A percentile compares a stretch with the other conserved stretches of the same genome.
Conservation (phyloP, 495 filamentous ascomycete species). For the Ascodesmis nigricans region DNA sequence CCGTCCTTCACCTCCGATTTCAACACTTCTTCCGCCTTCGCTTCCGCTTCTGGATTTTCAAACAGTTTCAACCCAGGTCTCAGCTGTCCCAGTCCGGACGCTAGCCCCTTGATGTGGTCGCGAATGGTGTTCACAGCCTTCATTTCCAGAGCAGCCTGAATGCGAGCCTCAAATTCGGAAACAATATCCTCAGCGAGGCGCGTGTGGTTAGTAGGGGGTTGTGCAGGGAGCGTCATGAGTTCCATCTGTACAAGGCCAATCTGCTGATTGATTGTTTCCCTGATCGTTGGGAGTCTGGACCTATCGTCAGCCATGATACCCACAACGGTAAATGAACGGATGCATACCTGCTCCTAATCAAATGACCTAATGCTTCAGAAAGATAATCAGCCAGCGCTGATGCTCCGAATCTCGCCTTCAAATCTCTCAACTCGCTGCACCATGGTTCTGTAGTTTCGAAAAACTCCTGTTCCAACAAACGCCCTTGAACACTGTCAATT, state of each 20-base stretch:
- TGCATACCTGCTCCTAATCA: slow-evolving; percentile 14
- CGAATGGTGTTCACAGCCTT: too few species aligned
- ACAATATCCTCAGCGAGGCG: slow-evolving; percentile 13
- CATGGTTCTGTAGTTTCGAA: slow-evolving; percentile 24
- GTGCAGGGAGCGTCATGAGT: slow-evolving; percentile 21
- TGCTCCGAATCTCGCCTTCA: slow-evolving; percentile 24
- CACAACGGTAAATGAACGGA: not conserved
- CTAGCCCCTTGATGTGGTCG: too few species aligned
- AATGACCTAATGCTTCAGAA: slow-evolving; percentile 23
- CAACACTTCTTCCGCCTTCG: too few species aligned
- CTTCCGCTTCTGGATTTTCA: too few species aligned
- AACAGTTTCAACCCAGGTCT: too few species aligned
- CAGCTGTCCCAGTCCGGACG: too few species aligned
- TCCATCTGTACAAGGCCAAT: slow-evolving; percentile 14
- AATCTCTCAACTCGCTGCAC: slow-evolving; percentile 18
- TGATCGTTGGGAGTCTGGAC: slow-evolving; percentile 23
- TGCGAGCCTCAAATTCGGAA: slow-evolving; percentile 8
- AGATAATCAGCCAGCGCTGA: slow-evolving; percentile 22
- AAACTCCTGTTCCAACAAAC: slow-evolving; percentile 23
- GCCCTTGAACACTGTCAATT: slow-evolving; percentile 23
- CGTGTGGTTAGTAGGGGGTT: slow-evolving; percentile 18
- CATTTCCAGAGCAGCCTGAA: not conserved
- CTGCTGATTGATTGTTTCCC: slow-evolving; percentile 16
- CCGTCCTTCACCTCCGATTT: too few species aligned
- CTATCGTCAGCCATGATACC: not conserved